Conservation (phyloP, 2,329 filamentous ascomycete genomes). For the Allantophomopsis lycopodina region DNA sequence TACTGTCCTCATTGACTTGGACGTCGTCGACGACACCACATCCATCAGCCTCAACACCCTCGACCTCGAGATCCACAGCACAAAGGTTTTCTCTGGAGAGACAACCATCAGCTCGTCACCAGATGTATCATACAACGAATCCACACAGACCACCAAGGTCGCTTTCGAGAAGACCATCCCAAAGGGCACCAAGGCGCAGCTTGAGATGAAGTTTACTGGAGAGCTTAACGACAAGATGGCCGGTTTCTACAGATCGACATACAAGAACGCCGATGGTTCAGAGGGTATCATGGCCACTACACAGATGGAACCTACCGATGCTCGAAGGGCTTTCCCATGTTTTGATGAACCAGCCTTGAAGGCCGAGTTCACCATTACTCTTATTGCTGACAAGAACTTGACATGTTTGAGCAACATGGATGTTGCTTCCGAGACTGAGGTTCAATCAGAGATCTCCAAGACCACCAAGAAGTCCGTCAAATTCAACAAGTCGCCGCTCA, state of each 20-base stretch:
- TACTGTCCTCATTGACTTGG: constrained; percentile 71
- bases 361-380: constrained; percentile 80
- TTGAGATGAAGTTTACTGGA: constrained; percentile 68
- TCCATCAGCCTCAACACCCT: constrained; percentile 80
- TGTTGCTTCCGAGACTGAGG: constrained; percentile 63
- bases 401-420: constrained; percentile 98
- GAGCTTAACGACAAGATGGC: constrained; percentile 89
- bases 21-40: constrained; percentile 71
- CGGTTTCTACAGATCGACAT: constrained; percentile 92
- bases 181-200: constrained; percentile 63
- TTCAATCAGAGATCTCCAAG: constrained; percentile 47
- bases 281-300: constrained; percentile 77
- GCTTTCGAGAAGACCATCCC: constrained; percentile 60
- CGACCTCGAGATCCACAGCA: constrained; percentile 70
- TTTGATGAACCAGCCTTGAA: constrained; percentile 95
- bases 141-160: constrained; percentile 71
- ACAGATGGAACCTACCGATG: constrained; percentile 95
- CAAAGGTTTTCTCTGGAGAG: constrained; percentile 51
- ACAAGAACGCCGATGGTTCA: constrained; percentile 68
- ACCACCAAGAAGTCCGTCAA: constrained; percentile 71
- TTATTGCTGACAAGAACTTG: constrained; percentile 79
- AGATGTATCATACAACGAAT: constrained; percentile 59
- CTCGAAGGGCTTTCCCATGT: constrained; percentile 83
- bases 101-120: constrained; percentile 45
- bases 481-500: constrained; percentile 83